Evolutionary conservation across 1,139 yeast species (phyloP).

Genomic region (Blastobotrys elegans): DNA sequence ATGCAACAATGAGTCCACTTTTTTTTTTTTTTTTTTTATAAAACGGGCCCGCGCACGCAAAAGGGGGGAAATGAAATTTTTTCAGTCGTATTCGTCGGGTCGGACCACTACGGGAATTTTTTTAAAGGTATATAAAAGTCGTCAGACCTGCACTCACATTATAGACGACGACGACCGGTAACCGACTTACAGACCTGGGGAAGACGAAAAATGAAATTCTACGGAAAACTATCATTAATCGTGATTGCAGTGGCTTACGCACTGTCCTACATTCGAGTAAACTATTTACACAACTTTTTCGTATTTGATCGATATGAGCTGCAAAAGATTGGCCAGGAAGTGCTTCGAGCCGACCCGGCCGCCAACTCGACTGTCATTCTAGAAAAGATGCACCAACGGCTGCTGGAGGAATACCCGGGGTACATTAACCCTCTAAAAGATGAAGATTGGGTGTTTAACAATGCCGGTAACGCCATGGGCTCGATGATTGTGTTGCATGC

Average conservation of each 20-base stretch:
- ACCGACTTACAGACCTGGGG: too few species aligned
- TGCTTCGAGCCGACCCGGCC: constrained; percentile 48
- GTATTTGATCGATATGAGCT: constrained; percentile 50
- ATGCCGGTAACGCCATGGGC: constrained; percentile 99
- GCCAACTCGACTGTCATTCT: constrained; percentile 60
- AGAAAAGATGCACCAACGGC: constrained; percentile 52
- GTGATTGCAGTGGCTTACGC: constrained; percentile 16
- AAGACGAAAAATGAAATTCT: constrained; percentile 11
- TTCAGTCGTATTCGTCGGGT: too few species aligned
- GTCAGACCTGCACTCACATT: too few species aligned
- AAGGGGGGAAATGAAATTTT: not conserved
- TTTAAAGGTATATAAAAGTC: too few species aligned
- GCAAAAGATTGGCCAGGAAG: constrained; percentile 44
- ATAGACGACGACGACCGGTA: too few species aligned
- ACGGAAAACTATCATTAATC: constrained; percentile 11
- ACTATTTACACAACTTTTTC: constrained; percentile 53
- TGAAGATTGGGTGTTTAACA: constrained; percentile 92
- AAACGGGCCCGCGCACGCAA: not conserved
- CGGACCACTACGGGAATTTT: not conserved
- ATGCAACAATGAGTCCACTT: not conserved
- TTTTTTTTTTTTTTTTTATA: too few species aligned
- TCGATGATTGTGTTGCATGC: constrained; percentile 94
- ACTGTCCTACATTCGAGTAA: constrained; percentile 20
- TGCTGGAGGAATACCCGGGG: constrained; percentile 63
- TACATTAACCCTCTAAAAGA: constrained; percentile 62